These are phyloP conservation scores for Wickerhamiella australiensis DNA, from an alignment of 805 yeast genomes.

Conservation along the genomic window DNA sequence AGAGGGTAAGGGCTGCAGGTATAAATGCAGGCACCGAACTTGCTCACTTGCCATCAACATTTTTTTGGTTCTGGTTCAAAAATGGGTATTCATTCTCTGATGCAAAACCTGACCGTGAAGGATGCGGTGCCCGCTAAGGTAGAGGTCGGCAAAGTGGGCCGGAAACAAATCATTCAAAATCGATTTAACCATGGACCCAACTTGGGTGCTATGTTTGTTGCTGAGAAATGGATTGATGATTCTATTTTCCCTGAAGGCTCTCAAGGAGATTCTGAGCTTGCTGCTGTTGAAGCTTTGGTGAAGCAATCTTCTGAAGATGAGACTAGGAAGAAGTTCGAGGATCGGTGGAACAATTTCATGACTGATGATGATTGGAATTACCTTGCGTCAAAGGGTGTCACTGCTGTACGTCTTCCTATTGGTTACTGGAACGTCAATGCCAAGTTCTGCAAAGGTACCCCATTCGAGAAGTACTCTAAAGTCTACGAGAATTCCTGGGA, in stretches of 20 bases:
- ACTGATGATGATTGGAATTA: conserved; percentile 69
- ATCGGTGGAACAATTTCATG: conserved; percentile 56
- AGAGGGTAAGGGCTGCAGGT: conserved; percentile 1
- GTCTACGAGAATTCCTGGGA: conserved; percentile 72
- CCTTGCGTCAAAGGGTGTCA: conserved; percentile 55
- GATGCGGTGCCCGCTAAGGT: conserved; percentile 20
- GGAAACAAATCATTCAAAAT: conserved; percentile 25
- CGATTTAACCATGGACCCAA: conserved; percentile 67
- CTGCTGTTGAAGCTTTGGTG: conserved; percentile 46
- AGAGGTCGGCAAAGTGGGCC: conserved; percentile 27
- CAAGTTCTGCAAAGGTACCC: conserved; percentile 43
- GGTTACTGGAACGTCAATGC: conserved; percentile 90
- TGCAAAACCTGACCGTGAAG: conserved; percentile 19
- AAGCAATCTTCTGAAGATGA: conserved; percentile 40
- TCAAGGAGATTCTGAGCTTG: conserved; percentile 48
- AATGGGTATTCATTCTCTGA: conserved; percentile 24
- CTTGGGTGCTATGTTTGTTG: conserved; percentile 67
- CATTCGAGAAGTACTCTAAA: conserved; percentile 40
- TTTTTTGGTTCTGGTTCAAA: neutral
- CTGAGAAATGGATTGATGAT: conserved; percentile 69
- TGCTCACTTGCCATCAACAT: neutral
- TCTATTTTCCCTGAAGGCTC: conserved; percentile 47
- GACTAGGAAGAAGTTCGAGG: conserved; percentile 40
- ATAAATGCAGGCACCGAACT: neutral
- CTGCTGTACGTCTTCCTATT: conserved; percentile 71